Evolutionary conservation across 768 basidiomycete genomes (phyloP), one percentile per base, ranked within the genome.

Genomic region (Gyrodon lividus): DNA sequence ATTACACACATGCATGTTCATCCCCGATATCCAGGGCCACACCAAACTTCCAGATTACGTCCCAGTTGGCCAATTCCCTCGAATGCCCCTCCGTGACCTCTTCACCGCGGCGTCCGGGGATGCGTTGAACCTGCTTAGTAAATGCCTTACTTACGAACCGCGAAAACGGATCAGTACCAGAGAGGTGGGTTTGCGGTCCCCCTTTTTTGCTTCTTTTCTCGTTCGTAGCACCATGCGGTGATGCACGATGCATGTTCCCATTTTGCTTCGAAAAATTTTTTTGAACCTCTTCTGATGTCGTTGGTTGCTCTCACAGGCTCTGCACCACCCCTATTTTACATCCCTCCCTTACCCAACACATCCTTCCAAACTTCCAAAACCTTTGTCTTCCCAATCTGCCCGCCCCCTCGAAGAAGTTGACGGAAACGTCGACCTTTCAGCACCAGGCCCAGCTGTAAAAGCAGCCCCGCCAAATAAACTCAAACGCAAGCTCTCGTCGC

Each of bases 91-190:
- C 34, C 83, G 91, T 30, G 84, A 89, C 59, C 80, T 97, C 46
- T 96, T 99, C 73, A 91, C 90, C 0, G 95, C 94, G 6, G 92
- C 95, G 1, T 91, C 83, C 38, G 79, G 83, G 6, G 92, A 95
- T 53, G 84, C 92, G 0, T 72, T 97, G 34, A 92, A 92, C 58
- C 76, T 98, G 10, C 78, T 98, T 28, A 78, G 75, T 52, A 86
- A 82, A 63, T 88, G 91, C 61, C 74, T 99, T 17, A 73, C 81
- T 16, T 98, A 89, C 60, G 92, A 98, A 63, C 97, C 97, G 4
- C 75, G 83, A 30, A 84, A 80, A 59, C 84, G 97, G 13, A 86
- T 93, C 50, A 76, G 80, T 23, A 91, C 93, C 10, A 78, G 75
- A 70, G 86, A 94, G 59, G 94, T 92, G 54, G 44, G 82, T 70